Conservation (phyloP, 805 yeast species). For the Candida piceae region DNA sequence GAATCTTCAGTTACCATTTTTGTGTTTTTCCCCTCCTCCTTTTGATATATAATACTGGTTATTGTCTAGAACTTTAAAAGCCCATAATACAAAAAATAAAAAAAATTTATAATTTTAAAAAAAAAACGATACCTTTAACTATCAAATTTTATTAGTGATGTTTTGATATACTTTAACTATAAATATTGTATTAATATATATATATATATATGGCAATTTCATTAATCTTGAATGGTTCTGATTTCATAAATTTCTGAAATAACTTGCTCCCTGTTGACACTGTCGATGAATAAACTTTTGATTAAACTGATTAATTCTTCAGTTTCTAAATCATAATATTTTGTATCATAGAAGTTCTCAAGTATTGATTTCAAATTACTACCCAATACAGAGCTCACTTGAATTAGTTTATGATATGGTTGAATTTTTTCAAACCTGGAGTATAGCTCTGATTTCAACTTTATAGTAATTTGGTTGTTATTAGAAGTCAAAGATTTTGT, state of each 20-base stretch:
- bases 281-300: constrained; percentile 40
- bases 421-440: constrained; percentile 12
- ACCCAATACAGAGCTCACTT: constrained; percentile 22
- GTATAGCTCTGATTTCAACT: constrained; percentile 6
- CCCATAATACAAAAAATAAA: no score
- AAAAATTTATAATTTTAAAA: no score
- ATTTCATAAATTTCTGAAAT: constrained; percentile 43
- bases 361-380: constrained; percentile 41
- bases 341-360: constrained; percentile 47
- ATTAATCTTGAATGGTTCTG: constrained; percentile 21
- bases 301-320: constrained; percentile 39
- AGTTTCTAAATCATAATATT: constrained; percentile 43
- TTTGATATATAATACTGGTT: no score
- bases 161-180: no score
- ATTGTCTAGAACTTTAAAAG: no score
- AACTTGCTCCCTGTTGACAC: constrained; percentile 39
- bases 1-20: neutral
- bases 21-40: no score
- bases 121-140: no score
- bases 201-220: neutral
- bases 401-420: constrained; percentile 26
- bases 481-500: neutral
- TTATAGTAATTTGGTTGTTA: neutral
- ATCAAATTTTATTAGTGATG: no score
- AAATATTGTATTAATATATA: no score